A percentile compares a stretch with the other conserved stretches of the same genome.
Conservation (phyloP, 2,329 filamentous ascomycete genomes). For the Huntiella bhutanensis region DNA sequence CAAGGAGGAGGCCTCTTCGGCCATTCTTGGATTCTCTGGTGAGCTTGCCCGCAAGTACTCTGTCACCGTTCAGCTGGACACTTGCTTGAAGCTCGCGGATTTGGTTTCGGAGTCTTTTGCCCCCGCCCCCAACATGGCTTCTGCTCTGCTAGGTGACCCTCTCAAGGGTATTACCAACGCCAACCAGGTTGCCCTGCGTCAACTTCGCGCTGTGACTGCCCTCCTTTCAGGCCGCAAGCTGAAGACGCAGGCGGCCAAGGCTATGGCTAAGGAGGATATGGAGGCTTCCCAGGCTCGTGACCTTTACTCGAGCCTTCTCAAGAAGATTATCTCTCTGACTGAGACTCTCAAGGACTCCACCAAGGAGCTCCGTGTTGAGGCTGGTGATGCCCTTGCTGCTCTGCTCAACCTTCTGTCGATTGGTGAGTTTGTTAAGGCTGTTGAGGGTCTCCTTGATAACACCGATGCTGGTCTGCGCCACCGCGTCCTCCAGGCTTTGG, state of each 20-base stretch:
- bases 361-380: constrained; percentile 31
- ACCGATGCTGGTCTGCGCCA: constrained; percentile 57
- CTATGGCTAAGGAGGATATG: constrained; percentile 45
- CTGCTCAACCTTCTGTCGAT: constrained; percentile 75
- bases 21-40: constrained; percentile 53
- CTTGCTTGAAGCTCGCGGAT: constrained; percentile 57
- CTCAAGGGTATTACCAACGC: constrained; percentile 20
- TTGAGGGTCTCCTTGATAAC: constrained; percentile 61
- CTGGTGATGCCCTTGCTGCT: constrained; percentile 54
- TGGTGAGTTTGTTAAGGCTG: constrained; percentile 71
- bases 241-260: constrained; percentile 32
- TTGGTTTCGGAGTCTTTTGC: constrained; percentile 59
- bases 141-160: constrained; percentile 41
- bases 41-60: constrained; percentile 56
- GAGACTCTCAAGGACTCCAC: constrained; percentile 42
- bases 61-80: constrained; percentile 57
- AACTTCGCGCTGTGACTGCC: constrained; percentile 36
- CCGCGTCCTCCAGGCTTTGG: constrained; percentile 64
- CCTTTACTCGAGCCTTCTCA: constrained; percentile 49
- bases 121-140: constrained; percentile 54
- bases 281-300: constrained; percentile 45
- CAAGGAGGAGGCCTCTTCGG: constrained; percentile 49
- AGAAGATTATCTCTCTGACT: constrained; percentile 45
- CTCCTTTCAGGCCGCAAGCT: constrained; percentile 40
- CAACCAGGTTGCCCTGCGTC: constrained; percentile 31